These are phyloP conservation scores for Sanghuangporus baumii DNA, from an alignment of 1,284 basidiomycete species.

Conservation along the genomic window DNA sequence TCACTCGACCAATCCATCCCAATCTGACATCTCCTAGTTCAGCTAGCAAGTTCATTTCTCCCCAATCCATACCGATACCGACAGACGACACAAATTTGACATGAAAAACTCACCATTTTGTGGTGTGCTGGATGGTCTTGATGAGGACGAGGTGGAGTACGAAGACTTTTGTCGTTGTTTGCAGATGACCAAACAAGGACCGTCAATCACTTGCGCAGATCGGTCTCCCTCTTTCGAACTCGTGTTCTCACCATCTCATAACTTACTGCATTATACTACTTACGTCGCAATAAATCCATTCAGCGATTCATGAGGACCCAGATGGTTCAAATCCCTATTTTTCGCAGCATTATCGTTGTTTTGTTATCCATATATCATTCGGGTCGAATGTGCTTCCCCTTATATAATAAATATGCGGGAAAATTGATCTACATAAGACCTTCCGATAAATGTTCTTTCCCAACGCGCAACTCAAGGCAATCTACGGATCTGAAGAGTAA, in stretches of 20 bases:
- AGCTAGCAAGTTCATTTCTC: not conserved
- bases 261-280: too few species aligned
- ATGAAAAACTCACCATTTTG: constrained; percentile 10
- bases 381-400: too few species aligned
- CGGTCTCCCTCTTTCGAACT: not conserved
- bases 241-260: too few species aligned
- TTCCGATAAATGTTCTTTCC: not conserved
- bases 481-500: not conserved
- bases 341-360: too few species aligned
- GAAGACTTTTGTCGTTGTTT: not conserved
- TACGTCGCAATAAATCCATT: too few species aligned
- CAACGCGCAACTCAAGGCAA: not conserved
- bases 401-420: too few species aligned
- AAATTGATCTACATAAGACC: too few species aligned
- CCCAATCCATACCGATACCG: not conserved
- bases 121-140: constrained; percentile 1
- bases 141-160: not conserved
- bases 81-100: not conserved
- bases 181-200: not conserved
- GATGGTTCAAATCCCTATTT: too few species aligned
- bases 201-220: not conserved
- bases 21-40: not conserved
- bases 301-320: too few species aligned
- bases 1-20: not conserved
- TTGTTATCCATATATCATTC: too few species aligned